Percentiles rank a stretch among this genome's conserved stretches.
These are phyloP conservation scores for Tylopilus subfusipes DNA, from an alignment of 768 basidiomycete genomes.

Conservation along the genomic window DNA sequence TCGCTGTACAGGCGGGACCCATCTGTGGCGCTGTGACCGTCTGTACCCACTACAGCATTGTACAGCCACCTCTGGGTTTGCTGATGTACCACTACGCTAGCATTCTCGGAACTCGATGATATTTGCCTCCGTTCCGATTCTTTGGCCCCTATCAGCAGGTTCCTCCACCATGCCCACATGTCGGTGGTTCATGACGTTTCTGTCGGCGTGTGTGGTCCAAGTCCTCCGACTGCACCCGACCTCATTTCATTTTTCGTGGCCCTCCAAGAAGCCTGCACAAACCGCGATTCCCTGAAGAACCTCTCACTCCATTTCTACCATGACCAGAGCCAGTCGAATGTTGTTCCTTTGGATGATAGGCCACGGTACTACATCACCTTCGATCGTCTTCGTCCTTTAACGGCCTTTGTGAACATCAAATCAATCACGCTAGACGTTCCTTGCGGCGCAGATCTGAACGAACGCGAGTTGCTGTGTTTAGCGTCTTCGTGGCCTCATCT, in stretches of 20 bases:
- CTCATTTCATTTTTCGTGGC: neutral
- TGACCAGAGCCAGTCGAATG: neutral
- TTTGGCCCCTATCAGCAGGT: neutral
- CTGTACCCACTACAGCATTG: too few relatives aligned
- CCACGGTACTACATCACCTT: neutral
- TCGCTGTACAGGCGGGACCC: too few relatives aligned
- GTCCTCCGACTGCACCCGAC: neutral
- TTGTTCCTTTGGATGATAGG: neutral
- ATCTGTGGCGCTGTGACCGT: too few relatives aligned
- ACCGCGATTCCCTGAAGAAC: neutral
- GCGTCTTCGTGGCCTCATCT: too few relatives aligned
- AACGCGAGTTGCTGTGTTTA: too few relatives aligned
- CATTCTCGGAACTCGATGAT: neutral
- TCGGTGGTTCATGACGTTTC: neutral
- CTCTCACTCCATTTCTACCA: neutral
- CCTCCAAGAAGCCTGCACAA: neutral
- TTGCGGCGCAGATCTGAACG: neutral
- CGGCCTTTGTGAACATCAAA: conserved; percentile 5
- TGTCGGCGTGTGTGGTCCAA: neutral
- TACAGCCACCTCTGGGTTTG: too few relatives aligned
- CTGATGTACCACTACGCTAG: neutral
- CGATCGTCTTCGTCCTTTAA: too few relatives aligned
- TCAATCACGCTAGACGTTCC: neutral
- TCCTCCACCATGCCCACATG: neutral
- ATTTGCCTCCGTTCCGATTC: neutral